Evolutionary conservation across 169 alveolate species (phyloP).

Genomic region (Blepharisma undulans): DNA sequence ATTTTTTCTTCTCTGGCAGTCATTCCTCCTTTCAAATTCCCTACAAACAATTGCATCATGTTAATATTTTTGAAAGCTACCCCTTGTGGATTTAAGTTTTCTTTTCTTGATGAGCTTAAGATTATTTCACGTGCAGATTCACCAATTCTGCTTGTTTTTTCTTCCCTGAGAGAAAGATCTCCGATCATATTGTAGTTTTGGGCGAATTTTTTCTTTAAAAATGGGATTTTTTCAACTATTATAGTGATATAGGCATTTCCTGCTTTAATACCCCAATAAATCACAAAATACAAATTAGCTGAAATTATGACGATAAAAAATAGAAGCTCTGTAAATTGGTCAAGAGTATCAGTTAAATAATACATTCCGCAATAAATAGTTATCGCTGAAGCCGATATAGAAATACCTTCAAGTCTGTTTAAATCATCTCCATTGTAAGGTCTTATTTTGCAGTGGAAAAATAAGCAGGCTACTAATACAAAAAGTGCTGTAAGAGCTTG

Average conservation of each 20-base stretch:
- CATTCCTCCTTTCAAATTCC: neutral
- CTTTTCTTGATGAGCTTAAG: neutral
- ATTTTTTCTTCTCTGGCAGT: neutral
- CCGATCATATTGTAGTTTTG: neutral
- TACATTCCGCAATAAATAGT: slow-evolving; percentile 55
- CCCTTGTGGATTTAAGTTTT: neutral
- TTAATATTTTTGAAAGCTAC: neutral
- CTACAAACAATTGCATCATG: neutral
- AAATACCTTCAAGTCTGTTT: slow-evolving; percentile 42
- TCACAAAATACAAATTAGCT: neutral
- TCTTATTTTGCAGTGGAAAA: slow-evolving; percentile 25
- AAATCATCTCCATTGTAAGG: slow-evolving; percentile 42
- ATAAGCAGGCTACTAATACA: slow-evolving; percentile 20
- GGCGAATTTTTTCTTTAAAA: neutral
- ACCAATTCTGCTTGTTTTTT: neutral
- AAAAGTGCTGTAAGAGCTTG: slow-evolving; percentile 50
- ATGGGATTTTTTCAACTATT: neutral
- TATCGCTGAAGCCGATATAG: slow-evolving; percentile 23
- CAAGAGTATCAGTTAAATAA: slow-evolving; percentile 17
- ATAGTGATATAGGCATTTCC: neutral
- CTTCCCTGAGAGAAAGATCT: neutral
- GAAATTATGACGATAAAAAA: neutral
- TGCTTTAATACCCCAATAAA: neutral
- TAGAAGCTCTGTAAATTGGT: neutral
- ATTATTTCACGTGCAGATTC: neutral